Evolutionary conservation across 1,284 basidiomycete species (phyloP), one percentile per base, ranked within the genome.

Genomic region (Xerocomus minutiporus): DNA sequence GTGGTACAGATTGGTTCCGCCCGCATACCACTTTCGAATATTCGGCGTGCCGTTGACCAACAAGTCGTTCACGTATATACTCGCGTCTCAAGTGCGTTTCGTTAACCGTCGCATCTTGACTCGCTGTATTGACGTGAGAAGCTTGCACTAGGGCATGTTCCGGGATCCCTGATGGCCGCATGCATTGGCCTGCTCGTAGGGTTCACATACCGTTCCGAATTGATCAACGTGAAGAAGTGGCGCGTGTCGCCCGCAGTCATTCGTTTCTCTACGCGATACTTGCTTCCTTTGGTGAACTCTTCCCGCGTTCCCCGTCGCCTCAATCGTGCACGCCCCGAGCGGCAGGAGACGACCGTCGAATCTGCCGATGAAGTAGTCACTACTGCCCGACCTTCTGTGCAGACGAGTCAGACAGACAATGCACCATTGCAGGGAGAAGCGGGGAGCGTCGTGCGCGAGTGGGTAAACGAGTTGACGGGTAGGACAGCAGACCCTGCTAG

Each of bases 381-480:
- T 0, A 86, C 83, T 2, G 80, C 82, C 7, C 73, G 72, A 32
- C 62, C 72, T 31, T 64, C 71, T 44, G 51, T 62, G 32, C 54
- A 71, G 9, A 65, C 62, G 39, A 31, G 35, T 41, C 56, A 38
- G 51, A 49, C 49, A 13, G 54, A 53, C 9, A 31, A 31, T 20
- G 12, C 50, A 5, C 34, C 52, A 6, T 12, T 53, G 26, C 66
- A 56, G 39, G 55, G 58, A 23, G 66, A 60, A 46, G 57, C 67
- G 8, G 60, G 70, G 20, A 66, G 66, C 46, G 84, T 87, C 29
- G 75, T 93, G 68, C 82, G 87, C 45, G 86, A 90, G 63, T 93
- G 89, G 88, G 86, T 93, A 35, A 79, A 86, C 55, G 87, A 88
- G 61, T 69, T 93, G 58, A 88, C 87, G 2, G 89, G 88, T 4